Percentiles rank a stretch among this genome's conserved stretches.
Conservation (phyloP, 2,329 filamentous ascomycete species). For the Diaporthe caulivora region DNA sequence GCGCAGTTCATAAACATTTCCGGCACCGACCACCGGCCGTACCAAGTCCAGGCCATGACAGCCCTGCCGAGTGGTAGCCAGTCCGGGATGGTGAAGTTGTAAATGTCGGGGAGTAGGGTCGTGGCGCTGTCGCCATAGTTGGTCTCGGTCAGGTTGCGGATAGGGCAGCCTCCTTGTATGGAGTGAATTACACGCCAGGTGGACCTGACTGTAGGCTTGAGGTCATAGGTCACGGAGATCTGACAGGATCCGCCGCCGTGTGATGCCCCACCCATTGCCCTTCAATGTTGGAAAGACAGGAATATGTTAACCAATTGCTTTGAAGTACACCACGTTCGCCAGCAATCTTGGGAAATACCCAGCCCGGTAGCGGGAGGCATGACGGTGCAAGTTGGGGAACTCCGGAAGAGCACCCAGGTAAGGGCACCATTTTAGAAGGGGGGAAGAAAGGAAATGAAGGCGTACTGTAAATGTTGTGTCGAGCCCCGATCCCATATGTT, state of each 20-base stretch:
- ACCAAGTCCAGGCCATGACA: constrained; percentile 26
- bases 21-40: constrained; percentile 11
- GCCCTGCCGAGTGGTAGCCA: constrained; percentile 13
- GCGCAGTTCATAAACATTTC: constrained; percentile 30
- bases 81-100: constrained; percentile 26
- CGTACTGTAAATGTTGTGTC: constrained; percentile 5
- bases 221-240: constrained; percentile 14
- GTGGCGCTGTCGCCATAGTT: constrained; percentile 23
- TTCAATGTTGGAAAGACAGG: background rate
- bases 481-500: constrained; percentile 10
- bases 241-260: constrained; percentile 16
- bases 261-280: constrained; percentile 11
- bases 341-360: too few relatives aligned
- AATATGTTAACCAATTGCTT: background rate
- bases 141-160: constrained; percentile 15
- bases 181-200: constrained; percentile 18
- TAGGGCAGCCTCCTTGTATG: constrained; percentile 20
- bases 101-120: background rate
- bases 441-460: background rate
- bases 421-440: background rate
- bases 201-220: constrained; percentile 11
- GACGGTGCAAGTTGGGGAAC: too few relatives aligned
- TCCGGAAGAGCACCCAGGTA: background rate
- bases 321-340: too few relatives aligned
- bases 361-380: background rate